Evolutionary conservation across 345 rosid species (phyloP).

Genomic region (Populus davidiana): DNA sequence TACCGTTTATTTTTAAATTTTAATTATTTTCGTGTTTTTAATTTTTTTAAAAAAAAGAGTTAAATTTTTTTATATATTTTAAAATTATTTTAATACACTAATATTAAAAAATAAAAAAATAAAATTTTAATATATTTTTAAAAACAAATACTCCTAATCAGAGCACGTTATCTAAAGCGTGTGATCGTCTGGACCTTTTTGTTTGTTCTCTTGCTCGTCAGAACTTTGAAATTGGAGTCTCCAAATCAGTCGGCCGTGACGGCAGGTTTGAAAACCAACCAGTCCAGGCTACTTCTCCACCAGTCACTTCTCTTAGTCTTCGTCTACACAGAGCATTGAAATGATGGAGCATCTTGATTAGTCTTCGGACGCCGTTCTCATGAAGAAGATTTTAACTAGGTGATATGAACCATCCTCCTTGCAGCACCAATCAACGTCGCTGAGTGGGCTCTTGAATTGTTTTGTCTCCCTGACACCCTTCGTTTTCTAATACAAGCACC

Average conservation of each 20-base stretch:
- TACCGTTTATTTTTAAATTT: background rate
- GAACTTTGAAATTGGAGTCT: background rate
- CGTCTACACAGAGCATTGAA: background rate
- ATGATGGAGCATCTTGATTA: background rate
- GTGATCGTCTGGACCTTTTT: background rate
- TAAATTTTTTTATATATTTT: no score
- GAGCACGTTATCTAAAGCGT: background rate
- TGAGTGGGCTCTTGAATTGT: background rate
- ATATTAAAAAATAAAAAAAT: no score
- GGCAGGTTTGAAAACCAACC: background rate
- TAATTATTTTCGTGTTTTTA: no score
- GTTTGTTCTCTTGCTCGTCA: background rate
- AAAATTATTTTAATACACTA: no score
- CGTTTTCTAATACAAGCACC: background rate
- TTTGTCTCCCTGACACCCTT: no score
- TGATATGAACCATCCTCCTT: background rate
- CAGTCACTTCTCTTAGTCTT: background rate
- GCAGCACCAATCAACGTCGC: background rate
- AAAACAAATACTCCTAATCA: no score
- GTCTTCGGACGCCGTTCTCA: no score
- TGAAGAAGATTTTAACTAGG: background rate
- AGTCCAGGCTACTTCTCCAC: background rate
- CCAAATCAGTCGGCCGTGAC: background rate
- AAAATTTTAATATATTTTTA: no score
- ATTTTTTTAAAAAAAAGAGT: no score